Evolutionary conservation across 768 basidiomycete genomes (phyloP).

Genomic region (Pleurotus platypus): DNA sequence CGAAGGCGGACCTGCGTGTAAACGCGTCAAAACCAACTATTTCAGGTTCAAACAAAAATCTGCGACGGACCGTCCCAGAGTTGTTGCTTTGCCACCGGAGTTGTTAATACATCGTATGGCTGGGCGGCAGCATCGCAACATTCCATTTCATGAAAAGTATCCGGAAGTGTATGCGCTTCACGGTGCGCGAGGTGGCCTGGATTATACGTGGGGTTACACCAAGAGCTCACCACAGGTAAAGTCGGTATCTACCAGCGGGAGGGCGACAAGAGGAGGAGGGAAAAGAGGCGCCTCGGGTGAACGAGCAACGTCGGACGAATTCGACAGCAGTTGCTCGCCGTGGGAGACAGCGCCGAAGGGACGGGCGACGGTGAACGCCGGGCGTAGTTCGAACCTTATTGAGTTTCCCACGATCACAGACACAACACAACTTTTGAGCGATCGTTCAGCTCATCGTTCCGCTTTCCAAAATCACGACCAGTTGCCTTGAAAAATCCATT

Average conservation of each 20-base stretch:
- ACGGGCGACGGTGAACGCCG: not conserved
- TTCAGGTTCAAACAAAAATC: not conserved
- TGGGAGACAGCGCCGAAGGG: not conserved
- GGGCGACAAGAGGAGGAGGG: not conserved
- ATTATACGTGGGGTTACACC: not conserved
- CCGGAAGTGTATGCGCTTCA: slow-evolving; percentile 12
- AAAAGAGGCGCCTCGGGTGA: not conserved
- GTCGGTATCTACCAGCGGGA: not conserved
- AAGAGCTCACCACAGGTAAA: not conserved
- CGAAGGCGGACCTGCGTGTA: not conserved
- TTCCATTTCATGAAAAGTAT: slow-evolving; percentile 59
- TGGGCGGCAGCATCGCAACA: slow-evolving; percentile 70
- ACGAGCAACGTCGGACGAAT: not conserved
- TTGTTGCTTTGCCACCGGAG: slow-evolving; percentile 21
- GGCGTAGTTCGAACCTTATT: slow-evolving; percentile 12
- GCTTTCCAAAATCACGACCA: slow-evolving; percentile 27
- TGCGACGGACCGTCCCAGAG: slow-evolving; percentile 17
- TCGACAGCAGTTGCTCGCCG: not conserved
- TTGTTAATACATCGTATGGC: slow-evolving; percentile 44
- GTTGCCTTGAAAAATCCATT: slow-evolving; percentile 95
- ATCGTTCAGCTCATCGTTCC: slow-evolving; percentile 9
- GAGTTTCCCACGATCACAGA: slow-evolving; percentile 22
- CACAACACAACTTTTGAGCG: slow-evolving; percentile 29
- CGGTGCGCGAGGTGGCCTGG: not conserved
- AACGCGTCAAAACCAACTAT: not conserved